Percentiles rank a stretch among this genome's conserved stretches.
These are phyloP conservation scores for Penicillium coffeae DNA, from an alignment of 495 filamentous ascomycete genomes.

Conservation along the genomic window DNA sequence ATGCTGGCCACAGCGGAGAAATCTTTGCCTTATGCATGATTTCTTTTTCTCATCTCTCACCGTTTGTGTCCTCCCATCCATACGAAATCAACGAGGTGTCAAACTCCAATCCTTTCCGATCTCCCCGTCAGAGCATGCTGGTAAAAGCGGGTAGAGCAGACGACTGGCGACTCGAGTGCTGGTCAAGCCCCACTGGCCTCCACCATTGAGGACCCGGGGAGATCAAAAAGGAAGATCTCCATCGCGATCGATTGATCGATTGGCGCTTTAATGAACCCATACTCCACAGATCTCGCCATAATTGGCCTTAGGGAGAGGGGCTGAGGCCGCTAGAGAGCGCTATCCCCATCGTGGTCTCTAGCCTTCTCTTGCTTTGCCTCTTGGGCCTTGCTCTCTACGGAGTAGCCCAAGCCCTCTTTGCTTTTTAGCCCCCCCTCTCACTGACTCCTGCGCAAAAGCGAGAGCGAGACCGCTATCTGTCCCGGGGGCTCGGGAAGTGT, in stretches of 20 bases:
- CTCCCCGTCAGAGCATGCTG: not conserved
- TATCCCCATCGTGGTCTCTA: no score
- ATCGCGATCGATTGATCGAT: constrained; percentile 18
- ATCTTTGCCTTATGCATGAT: no score
- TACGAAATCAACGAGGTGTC: not conserved
- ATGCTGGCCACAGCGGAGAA: no score
- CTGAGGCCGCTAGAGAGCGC: constrained; percentile 1
- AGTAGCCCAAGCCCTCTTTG: not conserved
- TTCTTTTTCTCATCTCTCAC: no score
- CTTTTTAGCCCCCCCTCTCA: not conserved
- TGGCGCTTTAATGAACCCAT: constrained; percentile 25
- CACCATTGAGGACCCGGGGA: constrained; percentile 30
- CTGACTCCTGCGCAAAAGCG: not conserved
- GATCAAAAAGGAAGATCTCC: constrained; percentile 22
- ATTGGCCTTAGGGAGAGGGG: constrained; percentile 20
- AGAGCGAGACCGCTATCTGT: not conserved
- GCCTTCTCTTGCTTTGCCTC: no score
- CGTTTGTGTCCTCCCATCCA: no score
- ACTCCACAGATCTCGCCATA: constrained; percentile 13
- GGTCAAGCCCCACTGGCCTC: constrained; percentile 10
- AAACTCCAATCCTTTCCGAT: constrained; percentile 1
- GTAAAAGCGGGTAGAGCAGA: not conserved
- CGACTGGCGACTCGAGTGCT: not conserved
- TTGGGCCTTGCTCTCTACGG: no score
- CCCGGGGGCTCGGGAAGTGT: not conserved